Percentiles rank a stretch among this genome's conserved stretches.
phyloP scores from a whole-genome alignment of 805 yeast genomes.

The Huiozyma naganishii region DNA sequence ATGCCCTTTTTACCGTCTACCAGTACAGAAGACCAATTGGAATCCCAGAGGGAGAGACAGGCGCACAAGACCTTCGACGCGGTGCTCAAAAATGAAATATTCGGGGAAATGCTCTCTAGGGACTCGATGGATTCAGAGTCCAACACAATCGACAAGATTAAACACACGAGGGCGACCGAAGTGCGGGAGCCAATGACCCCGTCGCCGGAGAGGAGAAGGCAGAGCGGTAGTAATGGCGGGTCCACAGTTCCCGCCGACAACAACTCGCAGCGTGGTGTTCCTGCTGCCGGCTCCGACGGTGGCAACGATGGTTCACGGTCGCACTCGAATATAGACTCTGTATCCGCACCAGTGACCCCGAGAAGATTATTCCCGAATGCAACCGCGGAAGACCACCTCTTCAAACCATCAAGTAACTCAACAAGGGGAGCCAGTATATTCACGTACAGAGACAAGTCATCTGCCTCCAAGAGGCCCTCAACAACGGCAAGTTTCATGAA shows the following conservation, averaged over 20 bases:
- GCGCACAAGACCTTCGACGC: conserved; percentile 83
- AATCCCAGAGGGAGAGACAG: conserved; percentile 54
- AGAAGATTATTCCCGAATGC: conserved; percentile 19
- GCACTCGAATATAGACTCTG: background rate
- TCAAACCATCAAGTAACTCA: conserved; percentile 15
- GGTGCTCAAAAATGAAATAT: conserved; percentile 77
- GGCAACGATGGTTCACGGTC: background rate
- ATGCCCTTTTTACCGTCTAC: background rate
- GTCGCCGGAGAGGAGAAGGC: background rate
- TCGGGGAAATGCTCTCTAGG: conserved; percentile 73
- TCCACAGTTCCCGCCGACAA: background rate
- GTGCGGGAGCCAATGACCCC: background rate
- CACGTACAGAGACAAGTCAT: conserved; percentile 57
- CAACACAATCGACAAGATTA: conserved; percentile 24
- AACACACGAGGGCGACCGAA: conserved; percentile 14
- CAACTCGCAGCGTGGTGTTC: background rate
- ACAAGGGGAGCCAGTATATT: conserved; percentile 47
- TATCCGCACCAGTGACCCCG: conserved; percentile 18
- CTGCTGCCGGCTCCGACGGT: background rate
- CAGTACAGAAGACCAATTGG: background rate
- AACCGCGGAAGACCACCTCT: background rate
- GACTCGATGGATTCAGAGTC: conserved; percentile 21
- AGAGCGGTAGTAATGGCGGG: background rate
- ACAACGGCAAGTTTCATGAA: conserved; percentile 41
- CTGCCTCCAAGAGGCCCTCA: conserved; percentile 45